Percentiles rank a stretch among this genome's conserved stretches.
phyloP scores from a whole-genome alignment of 257 asterid genomes.

The Nyctanthes arbortristis region DNA sequence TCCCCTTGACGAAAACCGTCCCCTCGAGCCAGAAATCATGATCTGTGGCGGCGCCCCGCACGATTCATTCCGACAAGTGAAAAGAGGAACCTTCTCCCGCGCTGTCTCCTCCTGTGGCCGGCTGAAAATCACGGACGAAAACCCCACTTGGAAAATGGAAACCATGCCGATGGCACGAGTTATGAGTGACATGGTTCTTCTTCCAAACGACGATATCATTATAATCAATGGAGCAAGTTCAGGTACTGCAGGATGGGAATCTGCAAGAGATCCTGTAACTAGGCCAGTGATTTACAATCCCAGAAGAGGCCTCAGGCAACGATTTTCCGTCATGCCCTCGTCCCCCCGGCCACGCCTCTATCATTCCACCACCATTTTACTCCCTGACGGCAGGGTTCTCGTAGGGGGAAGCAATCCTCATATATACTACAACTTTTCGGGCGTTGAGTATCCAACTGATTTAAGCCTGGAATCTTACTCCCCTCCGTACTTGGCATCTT shows the following conservation, averaged over 20 bases:
- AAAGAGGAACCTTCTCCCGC: slow-evolving; percentile 30
- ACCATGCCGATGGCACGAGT: slow-evolving; percentile 65
- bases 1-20: slow-evolving; percentile 49
- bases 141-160: slow-evolving; percentile 56
- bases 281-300: slow-evolving; percentile 58
- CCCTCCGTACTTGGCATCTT: slow-evolving; percentile 53
- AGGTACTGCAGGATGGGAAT: slow-evolving; percentile 68
- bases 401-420: slow-evolving; percentile 79
- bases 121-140: slow-evolving; percentile 29
- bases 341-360: slow-evolving; percentile 55
- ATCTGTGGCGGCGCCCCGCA: slow-evolving; percentile 67
- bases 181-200: slow-evolving; percentile 71
- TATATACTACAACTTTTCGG: slow-evolving; percentile 46
- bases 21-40: slow-evolving; percentile 43
- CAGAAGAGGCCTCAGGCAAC: background rate
- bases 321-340: slow-evolving; percentile 41
- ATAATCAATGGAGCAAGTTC: slow-evolving; percentile 62
- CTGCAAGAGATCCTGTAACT: slow-evolving; percentile 44
- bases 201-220: slow-evolving; percentile 54
- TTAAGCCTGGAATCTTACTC: slow-evolving; percentile 64
- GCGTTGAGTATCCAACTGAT: slow-evolving; percentile 61
- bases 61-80: slow-evolving; percentile 29
- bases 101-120: slow-evolving; percentile 61
- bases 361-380: slow-evolving; percentile 60
- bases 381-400: slow-evolving; percentile 55